phyloP scores from a whole-genome alignment of 2,329 filamentous ascomycete genomes.

The Aspergillus neoniger region DNA sequence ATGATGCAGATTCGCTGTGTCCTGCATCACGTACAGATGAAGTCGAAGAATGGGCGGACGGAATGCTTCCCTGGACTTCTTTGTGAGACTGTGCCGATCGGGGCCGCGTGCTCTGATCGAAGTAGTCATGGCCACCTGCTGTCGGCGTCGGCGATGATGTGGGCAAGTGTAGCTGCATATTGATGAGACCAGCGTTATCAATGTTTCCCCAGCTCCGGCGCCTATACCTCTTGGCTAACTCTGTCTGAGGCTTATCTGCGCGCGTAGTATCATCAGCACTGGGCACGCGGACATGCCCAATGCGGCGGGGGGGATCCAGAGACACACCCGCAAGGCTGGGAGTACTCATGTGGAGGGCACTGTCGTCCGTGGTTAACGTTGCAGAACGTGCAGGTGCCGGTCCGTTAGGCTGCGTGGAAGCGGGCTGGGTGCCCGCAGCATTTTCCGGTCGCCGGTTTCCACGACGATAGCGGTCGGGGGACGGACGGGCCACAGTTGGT shows the following conservation, averaged over 20 bases:
- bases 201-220: slow-evolving; percentile 79
- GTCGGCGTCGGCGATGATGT: slow-evolving; percentile 33
- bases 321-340: slow-evolving; percentile 31
- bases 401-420: slow-evolving; percentile 7
- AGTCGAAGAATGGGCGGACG: slow-evolving; percentile 55
- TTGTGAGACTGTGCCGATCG: slow-evolving; percentile 48
- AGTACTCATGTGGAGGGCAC: slow-evolving; percentile 24
- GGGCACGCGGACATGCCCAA: slow-evolving; percentile 57
- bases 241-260: slow-evolving; percentile 54
- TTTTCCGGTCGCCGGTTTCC: slow-evolving; percentile 60
- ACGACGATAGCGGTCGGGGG: slow-evolving; percentile 83
- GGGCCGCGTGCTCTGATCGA: slow-evolving; percentile 34
- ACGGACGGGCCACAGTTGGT: slow-evolving; percentile 64
- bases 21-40: slow-evolving; percentile 54
- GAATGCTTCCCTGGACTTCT: slow-evolving; percentile 66
- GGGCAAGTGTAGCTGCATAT: slow-evolving; percentile 37
- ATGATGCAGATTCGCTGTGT: slow-evolving; percentile 24
- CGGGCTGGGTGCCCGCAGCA: slow-evolving; percentile 23
- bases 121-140: slow-evolving; percentile 39
- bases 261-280: slow-evolving; percentile 73
- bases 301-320: slow-evolving; percentile 42
- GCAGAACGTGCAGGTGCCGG: slow-evolving; percentile 10
- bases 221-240: slow-evolving; percentile 74
- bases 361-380: slow-evolving; percentile 42
- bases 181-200: slow-evolving; percentile 46